Evolutionary conservation across 495 filamentous ascomycete genomes (phyloP), one percentile per base, ranked within the genome.

Genomic region (Amniculicola lignicola): DNA sequence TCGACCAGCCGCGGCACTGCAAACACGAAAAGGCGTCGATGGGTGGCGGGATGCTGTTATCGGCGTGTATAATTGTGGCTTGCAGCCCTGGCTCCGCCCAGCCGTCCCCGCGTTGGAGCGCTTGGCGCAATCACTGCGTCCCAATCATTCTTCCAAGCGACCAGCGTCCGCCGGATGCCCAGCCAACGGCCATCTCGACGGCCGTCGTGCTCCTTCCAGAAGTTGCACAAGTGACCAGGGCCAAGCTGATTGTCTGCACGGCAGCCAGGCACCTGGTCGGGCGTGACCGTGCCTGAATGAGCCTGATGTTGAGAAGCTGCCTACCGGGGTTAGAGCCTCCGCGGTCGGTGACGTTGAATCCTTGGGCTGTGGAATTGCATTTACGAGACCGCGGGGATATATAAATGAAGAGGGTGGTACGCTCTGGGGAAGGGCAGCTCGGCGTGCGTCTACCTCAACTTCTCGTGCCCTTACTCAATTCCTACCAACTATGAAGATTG

Each of bases 401-500:
- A n/a, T n/a, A n/a, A n/a, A n/a, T n/a, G n/a, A n/a, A n/a, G n/a
- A n/a, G n/a, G n/a, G n/a, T n/a, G n/a, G n/a, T n/a, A n/a, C n/a
- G n/a, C n/a, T n/a, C n/a, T n/a, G n/a, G n/a, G n/a, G n/a, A n/a
- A n/a, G n/a, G n/a, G n/a, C n/a, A n/a, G n/a, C n/a, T n/a, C n/a
- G n/a, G n/a, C n/a, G n/a, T n/a, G n/a, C n/a, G n/a, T n/a, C n/a
- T n/a, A n/a, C n/a, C n/a, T n/a, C n/a, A n/a, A n/a, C n/a, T n/a
- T n/a, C n/a, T n/a, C n/a, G n/a, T n/a, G n/a, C n/a, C n/a, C n/a
- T n/a, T n/a, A n/a, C n/a, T n/a, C n/a, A n/a, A n/a, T n/a, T n/a
- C n/a, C n/a, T n/a, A n/a, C n/a, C n/a, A n/a, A 58, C 23, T 18
- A 60, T 60, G 57, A 60, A 28, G 57, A 28, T 38, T 19, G 16